A percentile compares a stretch with the other conserved stretches of the same genome.
These are phyloP conservation scores for Gaeumannomyces tritici DNA, from an alignment of 2,329 filamentous ascomycete genomes.

Conservation along the genomic window DNA sequence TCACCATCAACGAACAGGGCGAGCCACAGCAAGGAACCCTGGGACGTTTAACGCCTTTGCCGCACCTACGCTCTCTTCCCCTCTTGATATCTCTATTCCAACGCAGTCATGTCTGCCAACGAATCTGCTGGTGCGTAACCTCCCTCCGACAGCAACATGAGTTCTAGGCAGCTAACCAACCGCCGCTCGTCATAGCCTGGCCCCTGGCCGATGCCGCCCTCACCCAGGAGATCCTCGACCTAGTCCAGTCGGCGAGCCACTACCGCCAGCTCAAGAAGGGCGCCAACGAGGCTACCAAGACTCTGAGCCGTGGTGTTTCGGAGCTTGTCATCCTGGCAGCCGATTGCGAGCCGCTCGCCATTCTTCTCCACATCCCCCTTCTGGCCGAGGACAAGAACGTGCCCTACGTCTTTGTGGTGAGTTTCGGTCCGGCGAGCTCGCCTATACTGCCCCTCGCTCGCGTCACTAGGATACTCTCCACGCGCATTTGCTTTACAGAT, in stretches of 20 bases:
- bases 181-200: conserved; percentile 9
- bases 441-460: too few species aligned
- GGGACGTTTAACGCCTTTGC: conserved; percentile 10
- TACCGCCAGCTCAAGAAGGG: conserved; percentile 79
- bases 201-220: conserved; percentile 15
- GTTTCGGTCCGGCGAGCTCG: neutral
- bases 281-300: conserved; percentile 79
- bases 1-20: conserved; percentile 30
- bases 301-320: conserved; percentile 79
- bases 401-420: conserved; percentile 49
- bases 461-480: neutral
- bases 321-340: conserved; percentile 86
- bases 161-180: neutral
- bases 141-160: neutral
- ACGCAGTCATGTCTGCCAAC: conserved; percentile 3
- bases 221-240: conserved; percentile 61
- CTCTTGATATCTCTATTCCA: neutral
- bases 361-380: conserved; percentile 81
- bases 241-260: conserved; percentile 63
- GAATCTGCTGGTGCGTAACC: conserved; percentile 5
- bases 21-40: conserved; percentile 56
- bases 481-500: neutral
- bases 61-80: neutral
- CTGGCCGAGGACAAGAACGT: conserved; percentile 73
- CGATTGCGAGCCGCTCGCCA: conserved; percentile 79